A percentile compares a stretch with the other conserved stretches of the same genome.
Conservation (phyloP, 257 asterid species). For the Jaltomata sinuosa region DNA sequence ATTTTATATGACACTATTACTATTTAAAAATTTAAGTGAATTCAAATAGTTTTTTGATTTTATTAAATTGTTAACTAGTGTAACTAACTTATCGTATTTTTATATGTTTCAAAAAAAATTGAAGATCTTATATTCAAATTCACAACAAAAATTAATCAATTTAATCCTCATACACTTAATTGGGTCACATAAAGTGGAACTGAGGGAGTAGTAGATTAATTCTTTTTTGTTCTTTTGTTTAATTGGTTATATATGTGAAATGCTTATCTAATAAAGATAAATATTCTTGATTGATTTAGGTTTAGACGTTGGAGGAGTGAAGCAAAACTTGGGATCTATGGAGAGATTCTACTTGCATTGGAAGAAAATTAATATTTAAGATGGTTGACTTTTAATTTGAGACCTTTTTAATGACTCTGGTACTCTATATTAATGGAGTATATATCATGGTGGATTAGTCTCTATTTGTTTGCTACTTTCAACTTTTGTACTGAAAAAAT, state of each 20-base stretch:
- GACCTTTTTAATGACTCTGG: not conserved
- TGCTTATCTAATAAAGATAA: not conserved
- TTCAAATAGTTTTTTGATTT: not conserved
- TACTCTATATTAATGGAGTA: not conserved
- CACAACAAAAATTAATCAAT: not conserved
- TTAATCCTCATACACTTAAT: not conserved
- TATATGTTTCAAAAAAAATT: not conserved
- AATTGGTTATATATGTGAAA: not conserved
- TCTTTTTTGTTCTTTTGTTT: not conserved
- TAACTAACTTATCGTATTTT: not conserved
- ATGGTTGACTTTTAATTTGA: not conserved
- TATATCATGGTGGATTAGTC: not conserved
- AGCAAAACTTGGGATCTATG: not conserved
- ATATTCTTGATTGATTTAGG: not conserved
- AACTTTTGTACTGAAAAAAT: not conserved
- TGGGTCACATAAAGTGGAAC: not conserved
- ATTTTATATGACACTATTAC: not conserved
- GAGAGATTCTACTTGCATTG: not conserved
- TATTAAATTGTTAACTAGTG: not conserved
- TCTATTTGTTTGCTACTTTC: not conserved
- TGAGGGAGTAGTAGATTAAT: not conserved
- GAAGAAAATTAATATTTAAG: not conserved
- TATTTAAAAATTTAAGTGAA: not conserved
- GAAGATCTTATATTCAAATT: accelerated
- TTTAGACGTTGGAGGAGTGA: not conserved